Base-by-base conservation (phyloP, 192 early-diverging fungal species). In the Entomortierella chlamydospora region DNA sequence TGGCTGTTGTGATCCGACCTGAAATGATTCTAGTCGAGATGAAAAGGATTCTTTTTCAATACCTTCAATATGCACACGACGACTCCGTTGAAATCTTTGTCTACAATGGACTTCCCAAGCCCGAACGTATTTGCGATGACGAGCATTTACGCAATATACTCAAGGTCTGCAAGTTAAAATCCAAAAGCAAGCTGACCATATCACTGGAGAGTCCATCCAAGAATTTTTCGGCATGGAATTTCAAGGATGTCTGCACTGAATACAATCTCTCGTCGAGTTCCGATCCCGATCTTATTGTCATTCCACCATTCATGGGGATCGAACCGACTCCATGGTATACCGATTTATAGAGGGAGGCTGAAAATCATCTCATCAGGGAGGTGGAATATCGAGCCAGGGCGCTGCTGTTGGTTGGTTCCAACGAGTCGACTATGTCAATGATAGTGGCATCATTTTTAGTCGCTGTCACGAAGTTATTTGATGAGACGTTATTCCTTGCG, bases 211-310 rank as follows among this genome's bases (percentile, higher is more conserved):
- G 61, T 28, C 70, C 70, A 29, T 26, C 54, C 31, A 72, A 72
- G 34, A 26, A 10, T 1, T 72, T 64, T 58, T 51, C 54, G 18
- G 29, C 61, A 30, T 72, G 55, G 61, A 64, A 52, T 3, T 72
- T 63, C 69, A 62, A 71, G 60, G 61, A 71, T 63, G 69, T 71
- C 18, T 34, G 37, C 33, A 8, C 9, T 57, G 69, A 71, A 29
- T 71, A 71, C 18, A 47, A 71, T 53, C 52, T 71, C 29, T 57
- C 56, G 13, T 28, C 11, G 5, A 4, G 30, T 20, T 20, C 29
- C 22, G 41, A 43, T 57, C 55, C 42, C 29, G 42, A 9, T 7
- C 1, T 57, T 22, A 31, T n/a, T 17, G 55, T 50, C 0, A 0
- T 72, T 22, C 54, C 61, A 9, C 61, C 53, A 11, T 64, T 64